Evolutionary conservation across 139 green algal species (phyloP), one percentile per base, ranked within the genome.

Genomic region (Coelastrella sp.): DNA sequence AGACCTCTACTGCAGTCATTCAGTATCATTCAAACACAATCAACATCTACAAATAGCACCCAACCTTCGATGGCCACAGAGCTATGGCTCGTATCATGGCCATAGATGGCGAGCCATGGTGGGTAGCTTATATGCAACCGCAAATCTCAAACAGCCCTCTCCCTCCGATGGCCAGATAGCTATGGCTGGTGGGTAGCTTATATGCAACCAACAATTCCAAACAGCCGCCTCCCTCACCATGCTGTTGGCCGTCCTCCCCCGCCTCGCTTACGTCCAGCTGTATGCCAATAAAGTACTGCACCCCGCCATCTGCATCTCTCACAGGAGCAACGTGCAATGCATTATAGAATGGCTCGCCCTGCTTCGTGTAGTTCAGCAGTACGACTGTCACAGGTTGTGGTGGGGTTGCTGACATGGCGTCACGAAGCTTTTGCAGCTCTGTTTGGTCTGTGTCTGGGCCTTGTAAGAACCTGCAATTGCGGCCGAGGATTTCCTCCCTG

Each of bases 381-480:
- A 91, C 94, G 4, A 94, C 92, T 73, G 91, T 96, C 61, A 80
- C 73, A 3, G 95, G n/a, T 3, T 83, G 22, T 3, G 94, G 92
- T 8, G 92, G 92, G 5, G 88, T 47, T 20, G 84, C 80, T 7
- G 74, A 10, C 47, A 97, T 60, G 10, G 92, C 94, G 4, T 81
- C 80, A 0, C 93, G 79, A 65, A 97, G 87, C 57, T 85, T 82
- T 6, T 66, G 23, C 64, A 96, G 68, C 57, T 92, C 73, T 20
- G 56, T 81, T 4, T 82, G 64, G 60, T 94, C 78, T 56, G 95
- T 95, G 8, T 77, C 85, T 20, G 89, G 88, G 7, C 94, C 93
- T 66, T 97, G 95, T 65, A 97, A 90, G 83, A 97, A 96, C 7
- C 95, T 87, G 91, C 95, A 97, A 91, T 97, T 97, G 58, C 85